Conservation (phyloP, 192 early-diverging fungal species). For the Irineochytrium annulatum region DNA sequence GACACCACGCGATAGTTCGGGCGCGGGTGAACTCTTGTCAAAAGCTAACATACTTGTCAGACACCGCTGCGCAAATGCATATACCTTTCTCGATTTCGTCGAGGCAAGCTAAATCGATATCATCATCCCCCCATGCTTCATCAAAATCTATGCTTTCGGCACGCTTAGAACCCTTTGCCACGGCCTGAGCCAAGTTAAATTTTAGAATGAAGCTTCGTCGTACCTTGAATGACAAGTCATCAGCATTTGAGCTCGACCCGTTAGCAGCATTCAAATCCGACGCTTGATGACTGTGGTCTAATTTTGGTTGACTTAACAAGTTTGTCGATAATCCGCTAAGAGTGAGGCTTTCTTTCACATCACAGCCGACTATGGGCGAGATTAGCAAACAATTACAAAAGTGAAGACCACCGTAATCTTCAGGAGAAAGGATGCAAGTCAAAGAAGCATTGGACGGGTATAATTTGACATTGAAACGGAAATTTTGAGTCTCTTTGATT, state of each 20-base stretch:
- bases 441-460: background rate
- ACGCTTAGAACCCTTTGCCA: too few species aligned
- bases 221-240: background rate
- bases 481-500: slow-evolving; percentile 25
- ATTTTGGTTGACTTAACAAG: background rate
- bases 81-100: too few species aligned
- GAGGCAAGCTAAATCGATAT: too few species aligned
- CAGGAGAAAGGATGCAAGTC: slow-evolving; percentile 9
- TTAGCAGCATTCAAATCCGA: background rate
- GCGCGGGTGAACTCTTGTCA: too few species aligned
- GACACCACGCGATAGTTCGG: slow-evolving; percentile 4
- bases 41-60: too few species aligned
- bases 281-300: background rate
- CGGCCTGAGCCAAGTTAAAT: too few species aligned
- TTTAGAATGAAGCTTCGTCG: too few species aligned
- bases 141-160: too few species aligned
- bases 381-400: background rate
- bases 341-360: background rate
- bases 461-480: slow-evolving; percentile 6
- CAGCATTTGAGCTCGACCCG: background rate
- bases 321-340: background rate
- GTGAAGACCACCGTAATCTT: slow-evolving; percentile 9
- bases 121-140: too few species aligned
- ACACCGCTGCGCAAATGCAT: too few species aligned
- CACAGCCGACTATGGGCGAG: background rate